Evolutionary conservation across 2,329 filamentous ascomycete species (phyloP).

Genomic region (Fusarium succisae): DNA sequence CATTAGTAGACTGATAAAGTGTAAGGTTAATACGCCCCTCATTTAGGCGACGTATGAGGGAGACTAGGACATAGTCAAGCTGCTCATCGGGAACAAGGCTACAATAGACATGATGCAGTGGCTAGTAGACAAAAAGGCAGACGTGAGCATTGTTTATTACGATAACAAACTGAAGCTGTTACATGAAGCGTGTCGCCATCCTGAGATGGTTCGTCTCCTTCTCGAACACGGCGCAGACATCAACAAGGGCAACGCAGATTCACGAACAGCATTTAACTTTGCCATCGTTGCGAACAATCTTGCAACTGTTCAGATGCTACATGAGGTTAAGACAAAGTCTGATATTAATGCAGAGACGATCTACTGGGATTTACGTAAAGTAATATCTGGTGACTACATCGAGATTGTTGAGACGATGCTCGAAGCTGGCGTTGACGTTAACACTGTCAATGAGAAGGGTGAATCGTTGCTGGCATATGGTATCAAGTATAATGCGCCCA

Average conservation of each 20-base stretch:
- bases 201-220: neutral
- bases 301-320: fast-evolving
- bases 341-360: neutral
- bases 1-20: neutral
- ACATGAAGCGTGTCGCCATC: fast-evolving
- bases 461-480: too few relatives aligned
- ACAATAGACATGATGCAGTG: neutral
- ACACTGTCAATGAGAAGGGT: neutral
- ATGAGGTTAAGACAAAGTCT: neutral
- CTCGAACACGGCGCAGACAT: neutral
- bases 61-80: neutral
- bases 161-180: fast-evolving
- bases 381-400: fast-evolving
- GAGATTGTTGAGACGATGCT: neutral
- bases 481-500: too few relatives aligned
- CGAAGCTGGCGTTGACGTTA: slow-evolving; percentile 6
- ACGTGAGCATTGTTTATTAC: neutral
- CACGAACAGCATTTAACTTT: neutral
- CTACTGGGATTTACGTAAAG: neutral
- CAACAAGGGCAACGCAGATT: neutral
- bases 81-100: neutral
- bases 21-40: neutral
- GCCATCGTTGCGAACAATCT: fast-evolving
- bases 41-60: fast-evolving
- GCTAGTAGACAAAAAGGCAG: fast-evolving